A percentile compares a stretch with the other conserved stretches of the same genome.
phyloP scores from a whole-genome alignment of 768 basidiomycete genomes.

The Lentinula raphanica region DNA sequence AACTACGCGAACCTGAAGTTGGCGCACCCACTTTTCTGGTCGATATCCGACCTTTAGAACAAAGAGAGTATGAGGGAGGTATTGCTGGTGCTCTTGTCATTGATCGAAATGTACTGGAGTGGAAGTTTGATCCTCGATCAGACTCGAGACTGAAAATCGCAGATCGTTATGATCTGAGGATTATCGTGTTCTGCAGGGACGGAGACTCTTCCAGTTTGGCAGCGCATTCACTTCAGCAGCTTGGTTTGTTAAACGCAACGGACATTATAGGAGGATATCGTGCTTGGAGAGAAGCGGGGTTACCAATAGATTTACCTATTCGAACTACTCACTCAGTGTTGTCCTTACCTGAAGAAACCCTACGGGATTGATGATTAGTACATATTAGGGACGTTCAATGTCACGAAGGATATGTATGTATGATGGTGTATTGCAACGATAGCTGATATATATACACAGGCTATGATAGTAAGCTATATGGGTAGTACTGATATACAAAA shows the following conservation, averaged over 20 bases:
- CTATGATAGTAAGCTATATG: no score
- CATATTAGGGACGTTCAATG: no score
- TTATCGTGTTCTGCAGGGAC: slow-evolving; percentile 73
- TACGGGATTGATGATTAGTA: neutral
- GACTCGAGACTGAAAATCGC: slow-evolving; percentile 57
- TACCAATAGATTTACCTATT: slow-evolving; percentile 45
- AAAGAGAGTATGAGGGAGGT: slow-evolving; percentile 51
- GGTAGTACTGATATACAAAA: no score
- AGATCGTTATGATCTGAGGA: slow-evolving; percentile 67
- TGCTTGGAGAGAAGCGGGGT: slow-evolving; percentile 64
- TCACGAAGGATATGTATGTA: no score
- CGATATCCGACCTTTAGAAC: slow-evolving; percentile 65
- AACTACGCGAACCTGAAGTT: slow-evolving; percentile 48
- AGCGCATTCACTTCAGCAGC: slow-evolving; percentile 59
- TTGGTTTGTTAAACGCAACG: slow-evolving; percentile 70
- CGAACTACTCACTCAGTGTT: neutral
- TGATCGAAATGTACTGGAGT: slow-evolving; percentile 74
- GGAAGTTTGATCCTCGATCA: slow-evolving; percentile 72
- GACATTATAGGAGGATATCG: slow-evolving; percentile 73
- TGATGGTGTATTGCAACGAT: no score
- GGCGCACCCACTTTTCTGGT: slow-evolving; percentile 67
- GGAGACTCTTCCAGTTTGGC: slow-evolving; percentile 72
- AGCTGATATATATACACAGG: no score
- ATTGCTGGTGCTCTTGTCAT: slow-evolving; percentile 68
- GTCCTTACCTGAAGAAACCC: neutral